phyloP scores from a whole-genome alignment of 2,329 filamentous ascomycete species.

The Cordyceps farinosa region DNA sequence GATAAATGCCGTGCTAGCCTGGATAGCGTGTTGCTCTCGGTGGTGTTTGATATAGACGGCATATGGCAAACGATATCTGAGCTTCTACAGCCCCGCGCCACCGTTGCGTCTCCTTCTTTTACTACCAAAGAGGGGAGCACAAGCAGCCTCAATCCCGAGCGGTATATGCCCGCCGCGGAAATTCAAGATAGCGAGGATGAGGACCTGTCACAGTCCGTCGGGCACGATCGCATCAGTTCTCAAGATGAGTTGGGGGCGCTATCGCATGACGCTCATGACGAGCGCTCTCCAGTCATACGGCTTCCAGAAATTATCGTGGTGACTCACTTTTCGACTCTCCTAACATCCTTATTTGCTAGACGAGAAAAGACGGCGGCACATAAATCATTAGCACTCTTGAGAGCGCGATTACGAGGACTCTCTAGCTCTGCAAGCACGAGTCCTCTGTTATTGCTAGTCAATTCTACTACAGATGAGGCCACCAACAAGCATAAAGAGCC shows the following conservation, averaged over 20 bases:
- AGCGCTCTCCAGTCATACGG: neutral
- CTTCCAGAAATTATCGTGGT: conserved; percentile 49
- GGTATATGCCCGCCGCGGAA: conserved; percentile 19
- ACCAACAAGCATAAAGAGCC: neutral
- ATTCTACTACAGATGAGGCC: conserved; percentile 39
- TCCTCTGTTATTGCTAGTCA: conserved; percentile 53
- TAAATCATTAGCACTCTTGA: conserved; percentile 44
- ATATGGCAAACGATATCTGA: conserved; percentile 55
- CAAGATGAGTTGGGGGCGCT: neutral
- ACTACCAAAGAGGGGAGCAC: neutral
- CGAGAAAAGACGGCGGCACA: conserved; percentile 47
- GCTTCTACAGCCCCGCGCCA: conserved; percentile 30
- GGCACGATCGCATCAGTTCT: neutral
- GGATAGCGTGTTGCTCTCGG: conserved; percentile 49
- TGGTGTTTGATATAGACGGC: conserved; percentile 57
- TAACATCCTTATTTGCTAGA: conserved; percentile 50
- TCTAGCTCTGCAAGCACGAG: conserved; percentile 37
- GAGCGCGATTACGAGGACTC: conserved; percentile 43
- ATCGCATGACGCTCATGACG: neutral
- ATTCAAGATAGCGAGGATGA: conserved; percentile 41
- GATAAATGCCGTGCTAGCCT: conserved; percentile 36
- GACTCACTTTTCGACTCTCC: conserved; percentile 51
- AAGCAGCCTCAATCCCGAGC: neutral
- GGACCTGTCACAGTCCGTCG: conserved; percentile 21
- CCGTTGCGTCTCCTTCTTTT: neutral